Base-by-base conservation (phyloP, 768 basidiomycete genomes). In the Mycena alexandri region DNA sequence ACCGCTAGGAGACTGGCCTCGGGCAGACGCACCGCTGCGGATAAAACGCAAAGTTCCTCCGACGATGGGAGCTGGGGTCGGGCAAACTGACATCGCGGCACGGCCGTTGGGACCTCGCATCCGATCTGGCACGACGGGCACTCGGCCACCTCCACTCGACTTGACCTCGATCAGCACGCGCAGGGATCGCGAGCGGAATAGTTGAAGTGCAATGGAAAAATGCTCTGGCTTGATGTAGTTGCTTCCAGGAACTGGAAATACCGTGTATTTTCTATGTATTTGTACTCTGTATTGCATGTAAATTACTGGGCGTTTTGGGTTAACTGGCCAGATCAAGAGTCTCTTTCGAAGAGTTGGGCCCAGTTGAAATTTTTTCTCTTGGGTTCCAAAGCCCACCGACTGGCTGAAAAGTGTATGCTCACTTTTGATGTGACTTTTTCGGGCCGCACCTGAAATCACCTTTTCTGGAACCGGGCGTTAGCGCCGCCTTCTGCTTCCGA, bases 1-100 rank as follows among this genome's bases (percentile, higher is more conserved):
- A 47, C 66, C 66, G 29, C 24, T 70, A 21, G 69, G 69, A 21
- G 69, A 70, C 46, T 70, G 69, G 69, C 69, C 69, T 1, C 53
- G 69, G 13, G n/a, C 61, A 19, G 51, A 70, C 61, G 55, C 70
- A 4, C 70, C 70, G 11, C 36, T 71, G 34, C 70, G 70, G 16
- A 25, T 62, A 52, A 71, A 71, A 38, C 65, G 63, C 16, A 71
- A 67, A 41, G 22, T 14, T 22, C 65, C 61, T 24, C 51, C 61
- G 47, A 33, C 62, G 14, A 42, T n/a, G 9, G 57, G 43, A 13
- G 24, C 53, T 8, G 47, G 34, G 54, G 52, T 10, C 19, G 19
- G 14, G 16, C 5, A 29, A n/a, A 47, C 25, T 7, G 38, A 43
- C 1, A 22, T 8, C 38, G 8, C 29, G 16, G 47, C 61, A 12